Evolutionary conservation across 2,329 filamentous ascomycete genomes (phyloP), one percentile per base, ranked within the genome.

Genomic region (Xylaria sp.): DNA sequence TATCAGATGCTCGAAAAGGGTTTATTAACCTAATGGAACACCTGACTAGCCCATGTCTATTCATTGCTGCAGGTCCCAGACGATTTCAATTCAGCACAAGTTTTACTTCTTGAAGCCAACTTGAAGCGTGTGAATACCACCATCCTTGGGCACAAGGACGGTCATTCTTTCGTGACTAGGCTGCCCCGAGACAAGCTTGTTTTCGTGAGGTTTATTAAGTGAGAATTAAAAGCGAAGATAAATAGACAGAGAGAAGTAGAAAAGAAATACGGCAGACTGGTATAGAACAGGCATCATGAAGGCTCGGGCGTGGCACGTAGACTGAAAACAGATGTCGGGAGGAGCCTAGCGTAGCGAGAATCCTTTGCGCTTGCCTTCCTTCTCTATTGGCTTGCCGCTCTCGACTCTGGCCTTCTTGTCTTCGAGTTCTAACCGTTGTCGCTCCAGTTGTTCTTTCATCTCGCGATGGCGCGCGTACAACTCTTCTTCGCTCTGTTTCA

Each of bases 381-480:
- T 94, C 85, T 98, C 96, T 84, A 98, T 84, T 72, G 96, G 96
- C 80, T 96, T 89, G 78, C 96, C 96, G 79, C 92, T 97, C 83
- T 99, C 96, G 84, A 99, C 86, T 77, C 96, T 91, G 73, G 88
- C 82, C 87, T 99, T 99, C 92, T 98, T 99, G 85, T 99, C 96
- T 81, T 99, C 96, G 78, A 99, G 89, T 81, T 99, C 96, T 80
- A 89, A 82, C 80, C 94, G 91, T 86, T 98, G 95, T 79, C 94
- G 90, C 78, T 99, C 96, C 76, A 99, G 89, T 82, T 98, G 95
- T 79, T 99, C 96, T 88, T 98, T 99, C 96, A 99, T 99, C 86
- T 99, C 96, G 79, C 95, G 91, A 86, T 99, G 96, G 76, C 96
- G 92, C 73, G 96, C 94, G 79, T 98, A 98, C 66, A 99, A 86